A percentile compares a stretch with the other conserved stretches of the same genome.
These are phyloP conservation scores for Colletotrichum sp. DNA, from an alignment of 2,329 filamentous ascomycete species.

Conservation along the genomic window DNA sequence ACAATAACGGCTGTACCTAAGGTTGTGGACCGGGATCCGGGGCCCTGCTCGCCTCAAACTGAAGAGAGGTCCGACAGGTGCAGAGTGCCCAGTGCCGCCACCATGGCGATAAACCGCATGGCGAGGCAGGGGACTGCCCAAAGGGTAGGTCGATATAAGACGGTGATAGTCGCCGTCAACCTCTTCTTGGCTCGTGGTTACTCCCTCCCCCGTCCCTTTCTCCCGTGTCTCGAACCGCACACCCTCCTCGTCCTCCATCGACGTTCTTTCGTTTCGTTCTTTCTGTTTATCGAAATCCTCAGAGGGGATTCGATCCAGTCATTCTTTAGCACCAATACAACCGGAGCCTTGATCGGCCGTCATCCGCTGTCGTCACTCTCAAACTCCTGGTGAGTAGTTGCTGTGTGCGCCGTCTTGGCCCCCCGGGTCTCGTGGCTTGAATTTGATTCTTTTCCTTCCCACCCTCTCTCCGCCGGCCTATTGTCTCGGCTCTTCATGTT, in stretches of 20 bases:
- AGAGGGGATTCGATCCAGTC: slow-evolving; percentile 6
- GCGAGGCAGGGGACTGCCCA: slow-evolving; percentile 15
- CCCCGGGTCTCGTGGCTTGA: slow-evolving; percentile 12
- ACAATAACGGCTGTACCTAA: background rate
- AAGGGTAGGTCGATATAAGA: slow-evolving; percentile 22
- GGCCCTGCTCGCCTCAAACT: slow-evolving; percentile 10
- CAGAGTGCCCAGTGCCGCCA: slow-evolving; percentile 1
- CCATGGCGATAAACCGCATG: slow-evolving; percentile 12
- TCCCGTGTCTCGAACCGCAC: slow-evolving; percentile 11
- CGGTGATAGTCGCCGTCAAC: slow-evolving; percentile 14
- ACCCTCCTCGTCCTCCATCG: background rate
- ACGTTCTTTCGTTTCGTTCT: slow-evolving; percentile 16
- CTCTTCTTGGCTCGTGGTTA: background rate
- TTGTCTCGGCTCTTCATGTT: slow-evolving; percentile 21
- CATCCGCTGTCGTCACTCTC: slow-evolving; percentile 21
- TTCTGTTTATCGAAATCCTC: background rate
- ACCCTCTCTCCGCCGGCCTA: slow-evolving; percentile 10
- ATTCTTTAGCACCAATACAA: background rate
- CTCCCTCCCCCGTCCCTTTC: background rate
- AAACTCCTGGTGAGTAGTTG: slow-evolving; percentile 5
- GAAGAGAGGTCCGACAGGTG: slow-evolving; percentile 1
- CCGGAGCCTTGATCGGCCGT: slow-evolving; percentile 12
- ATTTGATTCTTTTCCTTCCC: background rate
- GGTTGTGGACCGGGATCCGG: slow-evolving; percentile 2
- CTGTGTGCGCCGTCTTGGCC: background rate